A percentile compares a stretch with the other conserved stretches of the same genome.
These are phyloP conservation scores for Leccinum subgranulosum DNA, from an alignment of 768 basidiomycete species.

Conservation along the genomic window DNA sequence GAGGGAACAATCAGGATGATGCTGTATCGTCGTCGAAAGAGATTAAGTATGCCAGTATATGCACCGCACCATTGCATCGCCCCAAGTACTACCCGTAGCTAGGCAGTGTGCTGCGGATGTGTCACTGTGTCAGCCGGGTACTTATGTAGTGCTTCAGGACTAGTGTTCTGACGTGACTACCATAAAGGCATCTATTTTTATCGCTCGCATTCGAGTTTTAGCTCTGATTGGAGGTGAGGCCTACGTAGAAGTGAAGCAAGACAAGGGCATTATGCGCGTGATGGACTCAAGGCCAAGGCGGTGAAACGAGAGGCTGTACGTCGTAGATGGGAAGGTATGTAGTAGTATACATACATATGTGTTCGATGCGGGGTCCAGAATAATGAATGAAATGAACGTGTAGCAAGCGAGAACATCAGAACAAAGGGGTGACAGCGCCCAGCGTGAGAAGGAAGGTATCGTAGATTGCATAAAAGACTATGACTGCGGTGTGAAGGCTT, in stretches of 20 bases:
- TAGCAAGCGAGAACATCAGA: neutral
- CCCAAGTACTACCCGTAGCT: too few relatives aligned
- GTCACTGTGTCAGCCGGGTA: too few relatives aligned
- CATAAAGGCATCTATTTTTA: too few relatives aligned
- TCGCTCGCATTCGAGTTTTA: too few relatives aligned
- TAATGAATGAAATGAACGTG: slow-evolving; percentile 19
- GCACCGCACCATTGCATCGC: too few relatives aligned
- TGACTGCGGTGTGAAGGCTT: neutral
- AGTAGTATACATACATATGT: neutral
- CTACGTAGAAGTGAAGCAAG: neutral
- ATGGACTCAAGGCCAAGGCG: neutral
- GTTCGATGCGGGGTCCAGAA: slow-evolving; percentile 11
- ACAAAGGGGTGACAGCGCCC: neutral
- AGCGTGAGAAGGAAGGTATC: slow-evolving; percentile 8
- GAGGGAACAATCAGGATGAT: neutral
- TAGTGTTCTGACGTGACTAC: too few relatives aligned
- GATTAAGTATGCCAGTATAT: neutral
- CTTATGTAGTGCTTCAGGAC: too few relatives aligned
- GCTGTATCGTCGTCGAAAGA: neutral
- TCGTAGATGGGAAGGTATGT: neutral
- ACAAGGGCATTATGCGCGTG: neutral
- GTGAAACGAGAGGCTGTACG: neutral
- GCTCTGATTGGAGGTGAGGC: too few relatives aligned
- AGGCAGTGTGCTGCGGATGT: too few relatives aligned
- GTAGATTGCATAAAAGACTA: slow-evolving; percentile 17